Percentiles rank a stretch among this genome's conserved stretches.
phyloP scores from a whole-genome alignment of 2,329 filamentous ascomycete genomes.

The Alternaria arbusti region DNA sequence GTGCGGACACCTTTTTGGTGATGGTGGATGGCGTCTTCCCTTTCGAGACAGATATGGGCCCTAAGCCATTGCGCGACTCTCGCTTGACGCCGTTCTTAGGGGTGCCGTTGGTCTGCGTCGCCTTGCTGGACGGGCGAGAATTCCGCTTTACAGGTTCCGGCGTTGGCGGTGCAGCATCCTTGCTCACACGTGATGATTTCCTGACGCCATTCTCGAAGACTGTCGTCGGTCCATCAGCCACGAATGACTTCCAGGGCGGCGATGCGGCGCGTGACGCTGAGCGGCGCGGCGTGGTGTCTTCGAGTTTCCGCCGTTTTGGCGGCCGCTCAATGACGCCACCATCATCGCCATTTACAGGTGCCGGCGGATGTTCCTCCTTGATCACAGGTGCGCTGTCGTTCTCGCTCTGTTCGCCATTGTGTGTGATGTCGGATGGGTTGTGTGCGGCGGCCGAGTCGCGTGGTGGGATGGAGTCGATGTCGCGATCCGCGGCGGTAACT shows the following conservation, averaged over 20 bases:
- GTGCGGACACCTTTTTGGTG: slow-evolving; percentile 31
- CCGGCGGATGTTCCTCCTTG: slow-evolving; percentile 30
- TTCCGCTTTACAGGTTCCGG: slow-evolving; percentile 52
- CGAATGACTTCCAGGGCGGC: slow-evolving; percentile 90
- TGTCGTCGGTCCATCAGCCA: slow-evolving; percentile 84
- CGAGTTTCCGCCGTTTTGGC: slow-evolving; percentile 68
- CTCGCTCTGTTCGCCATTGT: slow-evolving; percentile 14
- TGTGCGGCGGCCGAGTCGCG: slow-evolving; percentile 27
- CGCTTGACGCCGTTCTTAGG: slow-evolving; percentile 28
- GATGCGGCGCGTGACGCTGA: slow-evolving; percentile 64
- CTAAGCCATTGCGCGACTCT: slow-evolving; percentile 30
- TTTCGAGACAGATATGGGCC: slow-evolving; percentile 19
- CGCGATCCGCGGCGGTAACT: slow-evolving; percentile 40
- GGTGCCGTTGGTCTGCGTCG: slow-evolving; percentile 38
- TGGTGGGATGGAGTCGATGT: slow-evolving; percentile 36
- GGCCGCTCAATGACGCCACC: slow-evolving; percentile 39
- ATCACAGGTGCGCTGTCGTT: slow-evolving; percentile 36
- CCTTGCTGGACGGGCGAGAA: slow-evolving; percentile 32
- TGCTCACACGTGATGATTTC: slow-evolving; percentile 66
- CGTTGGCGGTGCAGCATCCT: slow-evolving; percentile 52
- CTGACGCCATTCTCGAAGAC: slow-evolving; percentile 71
- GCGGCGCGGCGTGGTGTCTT: slow-evolving; percentile 43
- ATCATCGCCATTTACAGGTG: slow-evolving; percentile 25
- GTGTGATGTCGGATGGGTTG: slow-evolving; percentile 26
- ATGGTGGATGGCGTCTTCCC: slow-evolving; percentile 22